Conservation (phyloP, 495 filamentous ascomycete genomes). For the Neurospora sp. region DNA sequence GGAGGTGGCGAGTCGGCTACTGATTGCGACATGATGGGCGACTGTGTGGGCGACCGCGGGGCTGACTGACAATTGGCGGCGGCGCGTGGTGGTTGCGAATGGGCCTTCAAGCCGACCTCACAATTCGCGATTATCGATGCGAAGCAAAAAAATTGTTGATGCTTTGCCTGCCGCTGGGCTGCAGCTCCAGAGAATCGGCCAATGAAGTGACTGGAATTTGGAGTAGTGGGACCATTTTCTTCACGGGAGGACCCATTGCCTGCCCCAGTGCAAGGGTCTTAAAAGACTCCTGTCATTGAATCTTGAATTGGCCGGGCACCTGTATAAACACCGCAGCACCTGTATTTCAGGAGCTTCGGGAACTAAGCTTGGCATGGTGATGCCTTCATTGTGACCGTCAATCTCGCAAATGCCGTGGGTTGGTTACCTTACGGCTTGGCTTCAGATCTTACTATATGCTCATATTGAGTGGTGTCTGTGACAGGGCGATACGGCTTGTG, state of each 20-base stretch:
- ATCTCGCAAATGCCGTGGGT: no score
- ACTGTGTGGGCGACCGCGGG: background rate
- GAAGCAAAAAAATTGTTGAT: background rate
- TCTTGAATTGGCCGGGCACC: background rate
- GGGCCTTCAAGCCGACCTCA: background rate
- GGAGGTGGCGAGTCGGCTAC: background rate
- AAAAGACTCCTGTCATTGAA: background rate
- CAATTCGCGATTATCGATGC: background rate
- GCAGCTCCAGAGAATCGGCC: fast-evolving
- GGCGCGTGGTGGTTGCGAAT: background rate
- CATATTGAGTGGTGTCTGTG: no score
- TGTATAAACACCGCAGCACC: no score
- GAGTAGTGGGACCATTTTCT: background rate
- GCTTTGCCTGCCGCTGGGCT: background rate
- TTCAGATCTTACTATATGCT: no score
- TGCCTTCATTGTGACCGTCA: no score
- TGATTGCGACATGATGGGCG: background rate
- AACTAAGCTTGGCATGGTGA: no score
- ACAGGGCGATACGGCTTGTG: no score
- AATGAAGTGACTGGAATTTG: background rate
- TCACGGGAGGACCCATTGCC: background rate
- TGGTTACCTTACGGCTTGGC: no score
- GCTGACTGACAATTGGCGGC: background rate
- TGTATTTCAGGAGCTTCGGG: no score
- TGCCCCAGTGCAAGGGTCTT: background rate